These are phyloP conservation scores for Spirogloea muscicola DNA, from an alignment of 139 green algal species.

Conservation along the genomic window DNA sequence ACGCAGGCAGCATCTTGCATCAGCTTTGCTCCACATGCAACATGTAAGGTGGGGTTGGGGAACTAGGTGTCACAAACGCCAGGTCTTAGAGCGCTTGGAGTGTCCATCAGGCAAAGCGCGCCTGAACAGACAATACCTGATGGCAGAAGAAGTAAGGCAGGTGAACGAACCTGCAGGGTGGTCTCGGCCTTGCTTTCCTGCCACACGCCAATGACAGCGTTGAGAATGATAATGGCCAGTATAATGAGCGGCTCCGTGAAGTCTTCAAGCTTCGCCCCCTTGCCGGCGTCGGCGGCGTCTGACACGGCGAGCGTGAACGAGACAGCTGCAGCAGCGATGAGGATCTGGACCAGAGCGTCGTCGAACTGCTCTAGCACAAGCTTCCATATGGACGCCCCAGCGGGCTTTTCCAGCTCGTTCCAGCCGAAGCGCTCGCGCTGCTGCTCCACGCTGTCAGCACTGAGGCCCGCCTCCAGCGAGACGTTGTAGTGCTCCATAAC, in stretches of 20 bases:
- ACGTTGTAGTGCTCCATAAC: conserved; percentile 21
- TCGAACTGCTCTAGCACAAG: conserved; percentile 95
- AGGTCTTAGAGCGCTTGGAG: no score
- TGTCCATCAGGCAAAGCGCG: no score
- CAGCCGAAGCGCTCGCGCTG: conserved; percentile 55
- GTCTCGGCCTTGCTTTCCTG: conserved; percentile 49
- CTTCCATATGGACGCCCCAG: conserved; percentile 74
- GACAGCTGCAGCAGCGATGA: conserved; percentile 80
- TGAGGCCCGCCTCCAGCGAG: conserved; percentile 3
- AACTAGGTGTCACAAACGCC: no score
- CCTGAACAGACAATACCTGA: no score
- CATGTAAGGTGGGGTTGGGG: no score
- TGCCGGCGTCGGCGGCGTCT: conserved; percentile 10
- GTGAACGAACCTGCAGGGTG: conserved; percentile 17
- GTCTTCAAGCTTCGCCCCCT: conserved; percentile 58
- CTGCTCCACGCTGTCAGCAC: conserved; percentile 6
- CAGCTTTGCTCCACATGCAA: no score
- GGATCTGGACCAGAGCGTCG: conserved; percentile 93
- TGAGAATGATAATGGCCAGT: conserved; percentile 92
- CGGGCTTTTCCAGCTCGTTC: conserved; percentile 86
- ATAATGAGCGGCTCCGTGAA: conserved; percentile 98
- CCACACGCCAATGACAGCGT: conserved; percentile 98
- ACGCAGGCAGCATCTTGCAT: no score
- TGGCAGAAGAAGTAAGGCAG: not conserved
- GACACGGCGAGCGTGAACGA: conserved; percentile 77